phyloP scores from a whole-genome alignment of 306 rosid species.

The Leucaena leucocephala region DNA sequence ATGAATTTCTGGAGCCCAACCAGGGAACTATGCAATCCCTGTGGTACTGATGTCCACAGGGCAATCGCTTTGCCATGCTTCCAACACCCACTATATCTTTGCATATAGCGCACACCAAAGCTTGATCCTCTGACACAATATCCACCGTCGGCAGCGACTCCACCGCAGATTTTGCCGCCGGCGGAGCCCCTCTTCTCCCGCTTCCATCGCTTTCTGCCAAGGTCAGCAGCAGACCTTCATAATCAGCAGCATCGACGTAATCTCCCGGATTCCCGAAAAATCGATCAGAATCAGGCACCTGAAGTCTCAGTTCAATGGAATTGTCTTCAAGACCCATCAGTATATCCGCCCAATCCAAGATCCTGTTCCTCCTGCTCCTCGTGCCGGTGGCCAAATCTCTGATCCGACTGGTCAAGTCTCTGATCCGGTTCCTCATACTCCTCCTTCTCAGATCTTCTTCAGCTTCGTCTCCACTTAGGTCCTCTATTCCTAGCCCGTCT shows the following conservation, averaged over 20 bases:
- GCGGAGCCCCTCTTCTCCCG: constrained; percentile 65
- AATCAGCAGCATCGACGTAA: constrained; percentile 64
- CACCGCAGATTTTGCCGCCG: constrained; percentile 52
- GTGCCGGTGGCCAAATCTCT: constrained; percentile 68
- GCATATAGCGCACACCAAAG: constrained; percentile 52
- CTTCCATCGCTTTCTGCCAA: constrained; percentile 54
- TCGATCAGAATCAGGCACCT: constrained; percentile 62
- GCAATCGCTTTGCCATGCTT: constrained; percentile 53
- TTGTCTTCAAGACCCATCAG: constrained; percentile 83
- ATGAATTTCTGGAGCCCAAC: constrained; percentile 59
- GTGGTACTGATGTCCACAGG: constrained; percentile 61
- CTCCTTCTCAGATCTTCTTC: constrained; percentile 70
- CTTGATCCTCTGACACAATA: constrained; percentile 38
- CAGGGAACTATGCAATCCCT: constrained; percentile 64
- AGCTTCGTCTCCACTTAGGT: constrained; percentile 50
- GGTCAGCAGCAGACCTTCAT: constrained; percentile 57
- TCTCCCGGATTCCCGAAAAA: constrained; percentile 58
- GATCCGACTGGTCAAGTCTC: constrained; percentile 58
- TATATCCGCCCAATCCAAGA: constrained; percentile 83
- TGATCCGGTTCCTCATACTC: constrained; percentile 50
- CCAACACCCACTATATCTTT: constrained; percentile 54
- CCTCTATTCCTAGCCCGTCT: constrained; percentile 60
- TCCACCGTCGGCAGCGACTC: constrained; percentile 40
- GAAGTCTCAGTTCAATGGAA: constrained; percentile 73
- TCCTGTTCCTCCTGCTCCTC: constrained; percentile 72